These are phyloP conservation scores for Kwoniella botswanensis DNA, from an alignment of 768 basidiomycete genomes.

Conservation along the genomic window DNA sequence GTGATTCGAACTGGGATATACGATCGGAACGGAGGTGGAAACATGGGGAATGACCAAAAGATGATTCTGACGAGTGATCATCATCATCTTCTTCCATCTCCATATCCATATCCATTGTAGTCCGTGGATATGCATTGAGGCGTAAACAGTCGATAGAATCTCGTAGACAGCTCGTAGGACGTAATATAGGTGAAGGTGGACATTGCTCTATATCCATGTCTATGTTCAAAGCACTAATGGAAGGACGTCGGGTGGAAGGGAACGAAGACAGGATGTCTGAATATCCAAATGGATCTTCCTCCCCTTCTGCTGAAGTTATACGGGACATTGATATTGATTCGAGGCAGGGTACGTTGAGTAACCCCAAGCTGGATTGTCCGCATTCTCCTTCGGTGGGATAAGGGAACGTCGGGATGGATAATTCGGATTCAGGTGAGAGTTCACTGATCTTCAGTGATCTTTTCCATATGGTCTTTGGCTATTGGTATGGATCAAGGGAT, in stretches of 20 bases:
- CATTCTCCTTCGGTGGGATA: not conserved
- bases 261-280: not conserved
- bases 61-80: not conserved
- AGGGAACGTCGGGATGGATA: not conserved
- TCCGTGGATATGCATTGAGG: not conserved
- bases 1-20: no score
- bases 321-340: not conserved
- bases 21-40: not conserved
- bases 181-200: not conserved
- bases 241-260: not conserved
- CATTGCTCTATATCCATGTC: not conserved
- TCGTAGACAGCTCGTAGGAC: not conserved
- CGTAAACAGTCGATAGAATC: not conserved
- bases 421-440: no score
- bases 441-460: no score
- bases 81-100: not conserved
- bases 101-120: not conserved
- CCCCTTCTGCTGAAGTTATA: not conserved
- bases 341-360: not conserved
- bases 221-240: not conserved
- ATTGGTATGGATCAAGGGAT: no score
- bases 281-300: constrained; percentile 1
- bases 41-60: not conserved
- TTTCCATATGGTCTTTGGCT: no score
- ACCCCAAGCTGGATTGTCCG: not conserved